Evolutionary conservation across 2,329 filamentous ascomycete species (phyloP).

Genomic region (Diaporthe citri): DNA sequence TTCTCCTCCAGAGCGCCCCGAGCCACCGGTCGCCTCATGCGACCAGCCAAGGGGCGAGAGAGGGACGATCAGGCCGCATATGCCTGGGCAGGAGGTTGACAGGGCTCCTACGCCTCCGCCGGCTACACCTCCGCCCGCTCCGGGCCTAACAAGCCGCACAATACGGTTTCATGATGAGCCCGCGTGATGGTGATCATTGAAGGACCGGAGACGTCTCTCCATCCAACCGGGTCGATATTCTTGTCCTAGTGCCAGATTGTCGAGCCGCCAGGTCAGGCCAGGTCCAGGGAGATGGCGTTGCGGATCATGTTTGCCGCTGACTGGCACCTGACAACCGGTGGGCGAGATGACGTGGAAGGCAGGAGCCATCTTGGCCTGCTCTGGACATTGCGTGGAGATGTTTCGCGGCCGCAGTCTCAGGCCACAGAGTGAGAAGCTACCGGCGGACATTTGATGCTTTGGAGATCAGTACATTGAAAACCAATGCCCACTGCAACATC

Average conservation of each 20-base stretch:
- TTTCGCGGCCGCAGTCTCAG: not conserved
- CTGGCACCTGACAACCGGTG: not conserved
- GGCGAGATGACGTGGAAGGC: not conserved
- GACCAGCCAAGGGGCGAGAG: not conserved
- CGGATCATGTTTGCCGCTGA: not conserved
- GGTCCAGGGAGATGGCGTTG: not conserved
- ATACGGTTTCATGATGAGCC: conserved; percentile 61
- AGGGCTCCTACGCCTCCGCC: not conserved
- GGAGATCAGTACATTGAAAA: not conserved
- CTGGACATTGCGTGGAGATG: not conserved
- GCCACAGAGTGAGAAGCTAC: not conserved
- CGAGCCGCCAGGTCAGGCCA: not conserved
- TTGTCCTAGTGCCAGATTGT: not conserved
- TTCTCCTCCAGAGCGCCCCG: not conserved
- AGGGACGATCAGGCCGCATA: not conserved
- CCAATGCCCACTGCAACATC: not conserved
- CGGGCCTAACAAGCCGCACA: conserved; percentile 48
- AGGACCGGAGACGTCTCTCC: not conserved
- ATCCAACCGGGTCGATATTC: not conserved
- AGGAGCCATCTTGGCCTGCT: not conserved
- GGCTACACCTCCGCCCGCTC: conserved; percentile 27
- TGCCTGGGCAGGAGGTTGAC: not conserved
- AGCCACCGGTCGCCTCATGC: not conserved
- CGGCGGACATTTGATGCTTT: not conserved
- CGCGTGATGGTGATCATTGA: not conserved